Conservation (phyloP, 352 stramenopile species). For the Phytopythium cucurbitacearum region DNA sequence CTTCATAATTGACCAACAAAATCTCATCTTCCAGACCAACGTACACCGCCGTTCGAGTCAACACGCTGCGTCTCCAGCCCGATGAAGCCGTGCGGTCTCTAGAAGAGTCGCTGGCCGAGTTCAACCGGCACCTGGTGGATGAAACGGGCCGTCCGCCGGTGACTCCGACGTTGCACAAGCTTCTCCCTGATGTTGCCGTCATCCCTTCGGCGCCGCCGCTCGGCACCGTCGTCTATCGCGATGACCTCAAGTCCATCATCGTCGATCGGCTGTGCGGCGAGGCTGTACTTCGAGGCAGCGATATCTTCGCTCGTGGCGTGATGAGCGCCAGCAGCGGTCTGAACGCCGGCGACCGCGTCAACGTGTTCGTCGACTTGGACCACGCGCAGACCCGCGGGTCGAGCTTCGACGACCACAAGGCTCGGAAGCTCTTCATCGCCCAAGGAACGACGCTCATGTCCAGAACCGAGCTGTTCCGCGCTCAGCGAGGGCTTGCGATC, state of each 20-base stretch:
- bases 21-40: constrained; percentile 23
- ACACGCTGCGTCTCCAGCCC: constrained; percentile 56
- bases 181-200: constrained; percentile 56
- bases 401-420: constrained; percentile 61
- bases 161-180: constrained; percentile 14
- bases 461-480: constrained; percentile 76
- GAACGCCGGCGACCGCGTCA: constrained; percentile 68
- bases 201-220: constrained; percentile 51
- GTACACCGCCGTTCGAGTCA: constrained; percentile 79
- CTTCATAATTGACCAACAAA: constrained; percentile 1
- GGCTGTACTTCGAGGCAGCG: constrained; percentile 90
- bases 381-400: constrained; percentile 72
- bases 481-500: constrained; percentile 56
- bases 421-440: constrained; percentile 78
- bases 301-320: constrained; percentile 92
- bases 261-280: constrained; percentile 91
- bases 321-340: constrained; percentile 88
- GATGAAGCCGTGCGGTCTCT: constrained; percentile 51
- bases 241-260: constrained; percentile 62
- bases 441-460: constrained; percentile 67
- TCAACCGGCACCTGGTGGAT: constrained; percentile 49
- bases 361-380: constrained; percentile 85
- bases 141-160: constrained; percentile 11
- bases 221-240: constrained; percentile 18
- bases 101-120: constrained; percentile 33